These are phyloP conservation scores for Lolium rigidum DNA, from an alignment of 176 grass and related monocot genomes.

Conservation along the genomic window DNA sequence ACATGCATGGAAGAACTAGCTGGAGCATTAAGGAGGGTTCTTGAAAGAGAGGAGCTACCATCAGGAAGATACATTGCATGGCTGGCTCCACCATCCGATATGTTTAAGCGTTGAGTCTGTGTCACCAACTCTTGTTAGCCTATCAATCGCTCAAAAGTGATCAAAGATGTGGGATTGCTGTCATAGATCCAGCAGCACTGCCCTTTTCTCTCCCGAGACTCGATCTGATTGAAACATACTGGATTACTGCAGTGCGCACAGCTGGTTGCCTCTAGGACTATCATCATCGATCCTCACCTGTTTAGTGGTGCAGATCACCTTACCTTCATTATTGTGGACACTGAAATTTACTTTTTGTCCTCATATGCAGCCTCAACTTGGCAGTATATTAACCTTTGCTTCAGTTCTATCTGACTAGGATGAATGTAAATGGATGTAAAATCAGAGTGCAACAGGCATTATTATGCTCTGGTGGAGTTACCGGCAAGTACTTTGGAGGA, in stretches of 20 bases:
- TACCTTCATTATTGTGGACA: slow-evolving; percentile 22
- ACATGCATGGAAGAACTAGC: slow-evolving; percentile 18
- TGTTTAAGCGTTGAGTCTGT: slow-evolving; percentile 12
- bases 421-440: slow-evolving; percentile 12
- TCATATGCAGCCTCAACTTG: slow-evolving; percentile 17
- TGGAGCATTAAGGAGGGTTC: background rate
- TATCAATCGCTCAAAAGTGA: slow-evolving; percentile 29
- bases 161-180: slow-evolving; percentile 37
- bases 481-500: background rate
- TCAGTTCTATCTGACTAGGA: slow-evolving; percentile 19
- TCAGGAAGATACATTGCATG: background rate
- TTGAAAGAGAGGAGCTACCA: background rate
- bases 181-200: slow-evolving; percentile 30
- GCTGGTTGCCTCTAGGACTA: background rate
- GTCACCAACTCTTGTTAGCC: slow-evolving; percentile 42
- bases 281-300: slow-evolving; percentile 6
- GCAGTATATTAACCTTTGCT: background rate
- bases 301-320: slow-evolving; percentile 47
- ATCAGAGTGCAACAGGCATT: background rate
- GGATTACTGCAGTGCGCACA: slow-evolving; percentile 18
- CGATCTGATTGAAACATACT: slow-evolving; percentile 43
- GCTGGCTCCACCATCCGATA: slow-evolving; percentile 2
- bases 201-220: background rate
- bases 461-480: background rate
- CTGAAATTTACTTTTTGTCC: slow-evolving; percentile 40